phyloP scores from a whole-genome alignment of 2,329 filamentous ascomycete genomes.

The Seiridium cupressi region DNA sequence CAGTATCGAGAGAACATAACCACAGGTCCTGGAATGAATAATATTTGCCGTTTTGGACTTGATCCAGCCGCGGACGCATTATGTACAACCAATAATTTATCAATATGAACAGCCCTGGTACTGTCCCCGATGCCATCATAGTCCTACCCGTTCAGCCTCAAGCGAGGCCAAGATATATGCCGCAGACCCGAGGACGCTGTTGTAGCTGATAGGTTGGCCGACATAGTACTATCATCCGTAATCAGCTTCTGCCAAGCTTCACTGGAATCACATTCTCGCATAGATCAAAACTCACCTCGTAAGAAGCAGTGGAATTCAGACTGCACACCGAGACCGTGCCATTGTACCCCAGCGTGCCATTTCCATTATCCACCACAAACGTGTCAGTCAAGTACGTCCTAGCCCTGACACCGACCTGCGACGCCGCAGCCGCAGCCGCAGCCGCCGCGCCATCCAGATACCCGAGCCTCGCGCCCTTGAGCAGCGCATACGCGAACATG shows the following conservation, averaged over 20 bases:
- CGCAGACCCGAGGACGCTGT: constrained; percentile 35
- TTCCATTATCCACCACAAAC: constrained; percentile 23
- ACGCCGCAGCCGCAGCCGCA: not conserved
- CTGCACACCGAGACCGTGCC: constrained; percentile 38
- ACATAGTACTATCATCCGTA: constrained; percentile 31
- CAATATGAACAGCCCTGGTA: too few relatives aligned
- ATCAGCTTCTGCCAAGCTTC: constrained; percentile 11
- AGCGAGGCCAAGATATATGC: constrained; percentile 35
- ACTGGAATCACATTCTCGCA: not conserved
- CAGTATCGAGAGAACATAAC: too few relatives aligned
- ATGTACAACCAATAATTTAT: too few relatives aligned
- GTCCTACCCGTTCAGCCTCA: constrained; percentile 28
- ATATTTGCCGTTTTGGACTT: too few relatives aligned
- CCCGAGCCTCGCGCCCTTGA: constrained; percentile 33
- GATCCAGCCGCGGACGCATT: too few relatives aligned
- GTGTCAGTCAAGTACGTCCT: constrained; percentile 20
- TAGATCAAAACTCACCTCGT: constrained; percentile 23
- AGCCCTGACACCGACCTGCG: constrained; percentile 15
- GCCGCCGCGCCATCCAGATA: constrained; percentile 20
- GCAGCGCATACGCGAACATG: constrained; percentile 32
- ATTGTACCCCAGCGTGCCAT: constrained; percentile 29
- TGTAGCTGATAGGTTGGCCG: constrained; percentile 30
- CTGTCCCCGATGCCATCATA: not conserved
- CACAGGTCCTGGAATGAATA: too few relatives aligned
- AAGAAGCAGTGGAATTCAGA: constrained; percentile 37